Base-by-base conservation (phyloP, 1,139 yeast genomes). In the Scheffersomyces parashehatae region DNA sequence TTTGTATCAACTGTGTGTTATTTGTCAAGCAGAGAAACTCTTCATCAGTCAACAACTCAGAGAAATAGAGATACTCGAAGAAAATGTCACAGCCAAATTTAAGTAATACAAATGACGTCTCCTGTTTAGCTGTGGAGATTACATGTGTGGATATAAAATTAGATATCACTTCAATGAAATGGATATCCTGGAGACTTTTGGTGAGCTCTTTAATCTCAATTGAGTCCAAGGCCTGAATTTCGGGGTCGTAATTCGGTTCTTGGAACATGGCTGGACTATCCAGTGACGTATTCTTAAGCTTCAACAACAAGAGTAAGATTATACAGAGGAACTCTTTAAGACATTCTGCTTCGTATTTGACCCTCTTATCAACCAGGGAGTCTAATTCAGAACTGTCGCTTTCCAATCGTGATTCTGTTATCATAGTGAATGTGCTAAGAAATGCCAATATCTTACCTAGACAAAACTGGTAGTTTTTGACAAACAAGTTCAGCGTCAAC, bases 121-220 rank as follows among this genome's bases (percentile, higher is more conserved):
- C 50, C 20, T 53, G 44, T 4, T 50, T 39, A 29, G 54, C 54
- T 1, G 57, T 45, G 2, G 54, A 50, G 8, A 43, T 35, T n/a
- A 73, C 62, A 44, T 70, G 73, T 16, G 60, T 50, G 6, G 65
- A 47, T 5, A 73, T 63, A 44, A 71, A 66, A 33, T 62, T 57
- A 20, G 71, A 80, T 34, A 79, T 70, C 7, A 72, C 67, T 33
- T 77, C 75, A 16, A 88, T 67, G 31, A 73, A 62, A 6, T 65
- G 65, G 38, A 85, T 62, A 43, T 81, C 79, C 13, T 54, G 45
- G 28, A 74, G 53, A 2, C 58, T 46, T 4, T 44, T 41, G 38
- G 61, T 67, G 8, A 75, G 58, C n/a, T 57, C 56, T 4, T 49
- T 46, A 5, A 47, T 46, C 10, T 58, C 59, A 1, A 58, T 43